Base-by-base conservation (phyloP, 2,329 filamentous ascomycete genomes). In the Hypoxylon sp. region DNA sequence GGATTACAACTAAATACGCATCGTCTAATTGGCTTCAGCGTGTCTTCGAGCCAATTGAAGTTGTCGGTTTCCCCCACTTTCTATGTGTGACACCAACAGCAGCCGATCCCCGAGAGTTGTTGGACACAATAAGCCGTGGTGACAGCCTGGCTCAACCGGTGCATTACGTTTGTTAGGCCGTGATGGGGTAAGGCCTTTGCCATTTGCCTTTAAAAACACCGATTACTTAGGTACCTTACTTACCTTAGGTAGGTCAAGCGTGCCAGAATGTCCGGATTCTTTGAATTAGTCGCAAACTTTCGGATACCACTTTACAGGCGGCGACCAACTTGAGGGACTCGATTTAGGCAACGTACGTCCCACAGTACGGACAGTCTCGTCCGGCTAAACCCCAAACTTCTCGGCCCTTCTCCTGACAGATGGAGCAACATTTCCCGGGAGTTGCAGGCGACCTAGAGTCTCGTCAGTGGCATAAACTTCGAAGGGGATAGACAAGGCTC, bases 401-500 rank as follows among this genome's bases (percentile, higher is more conserved):
- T 47, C 63, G 62, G 46, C 65, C 68, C 53, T 68, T 71, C 47
- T 35, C 48, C 60, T 68, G 62, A 24, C 70, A 72, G 44, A 68
- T 70, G 37, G 70, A 68, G 54, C 70, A 72, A 44, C 24, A 4
- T 24, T 24, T 24, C 24, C 24, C 24, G 4, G 84, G 67, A 80
- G 82, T 75, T 81, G 82, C 17, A 79, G 84, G 46, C 83, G 86
- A 58, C 83, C 86, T 86, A 32, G 21, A 62, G 39, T 21, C 17
- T 35, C 52, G 65, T 79, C 56, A 79, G 75, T 59, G 19, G 62
- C 57, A 24, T 24, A n/a, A 62, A 50, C 52, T 24, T 52, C 50
- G 11, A 51, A 37, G 24, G 60, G 60, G 66, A 65, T 31, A 27
- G 29, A n/a, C 17, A 32, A 15, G 55, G 76, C 80, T 75, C 84